Evolutionary conservation across 2,329 filamentous ascomycete species (phyloP).

Genomic region (Teratosphaeriaceae sp.): DNA sequence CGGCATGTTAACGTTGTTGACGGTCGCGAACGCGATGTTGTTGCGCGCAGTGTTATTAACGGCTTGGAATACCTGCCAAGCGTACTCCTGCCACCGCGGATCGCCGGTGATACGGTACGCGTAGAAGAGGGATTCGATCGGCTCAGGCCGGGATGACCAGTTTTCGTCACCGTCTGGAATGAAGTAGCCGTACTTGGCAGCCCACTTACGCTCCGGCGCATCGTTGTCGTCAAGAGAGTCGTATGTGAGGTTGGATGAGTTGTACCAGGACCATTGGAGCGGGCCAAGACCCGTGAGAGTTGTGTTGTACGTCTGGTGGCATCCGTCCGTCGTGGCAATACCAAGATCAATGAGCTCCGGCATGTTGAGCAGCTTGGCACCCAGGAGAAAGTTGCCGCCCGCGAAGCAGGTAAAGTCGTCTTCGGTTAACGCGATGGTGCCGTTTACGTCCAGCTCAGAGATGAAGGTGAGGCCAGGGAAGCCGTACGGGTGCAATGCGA

Average conservation of each 20-base stretch:
- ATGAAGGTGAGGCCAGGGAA: constrained; percentile 10
- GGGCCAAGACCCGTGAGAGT: constrained; percentile 23
- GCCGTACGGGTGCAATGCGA: constrained; percentile 8
- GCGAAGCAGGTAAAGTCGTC: constrained; percentile 11
- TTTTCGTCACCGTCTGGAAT: constrained; percentile 5
- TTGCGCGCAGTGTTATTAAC: constrained; percentile 10
- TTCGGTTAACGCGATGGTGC: neutral
- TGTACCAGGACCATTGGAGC: constrained; percentile 17
- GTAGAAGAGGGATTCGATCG: constrained; percentile 10
- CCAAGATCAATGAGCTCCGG: constrained; percentile 24
- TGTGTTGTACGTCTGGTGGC: constrained; percentile 27
- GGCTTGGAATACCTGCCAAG: constrained; percentile 9
- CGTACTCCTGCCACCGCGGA: constrained; percentile 7
- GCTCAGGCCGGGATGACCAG: constrained; percentile 6
- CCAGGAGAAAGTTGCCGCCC: constrained; percentile 12
- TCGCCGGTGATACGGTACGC: constrained; percentile 11
- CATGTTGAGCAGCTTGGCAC: constrained; percentile 13
- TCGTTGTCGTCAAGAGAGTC: constrained; percentile 11
- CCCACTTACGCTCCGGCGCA: constrained; percentile 1
- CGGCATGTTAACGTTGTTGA: constrained; percentile 10
- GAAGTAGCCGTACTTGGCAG: constrained; percentile 5
- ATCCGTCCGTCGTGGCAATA: constrained; percentile 22
- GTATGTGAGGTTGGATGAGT: constrained; percentile 12
- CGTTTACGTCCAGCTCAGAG: constrained; percentile 9
- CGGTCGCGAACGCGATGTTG: constrained; percentile 8